Evolutionary conservation across 2,329 filamentous ascomycete genomes (phyloP).

Genomic region (Sporothrix schenckii): DNA sequence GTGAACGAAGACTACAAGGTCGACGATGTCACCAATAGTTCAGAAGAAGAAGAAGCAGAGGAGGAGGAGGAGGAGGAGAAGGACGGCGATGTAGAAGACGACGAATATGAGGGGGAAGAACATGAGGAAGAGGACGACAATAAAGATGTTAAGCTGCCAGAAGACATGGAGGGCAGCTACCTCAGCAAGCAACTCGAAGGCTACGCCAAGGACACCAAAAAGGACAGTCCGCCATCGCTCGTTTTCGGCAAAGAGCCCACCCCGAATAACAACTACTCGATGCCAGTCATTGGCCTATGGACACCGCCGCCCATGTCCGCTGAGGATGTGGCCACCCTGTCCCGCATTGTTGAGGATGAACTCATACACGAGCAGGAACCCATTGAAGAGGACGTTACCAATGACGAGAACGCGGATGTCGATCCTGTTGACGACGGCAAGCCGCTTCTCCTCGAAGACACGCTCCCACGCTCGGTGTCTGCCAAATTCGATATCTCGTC

Average conservation of each 20-base stretch:
- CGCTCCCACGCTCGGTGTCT: background rate
- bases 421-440: background rate
- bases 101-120: background rate
- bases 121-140: background rate
- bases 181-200: slow-evolving; percentile 14
- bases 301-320: background rate
- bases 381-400: background rate
- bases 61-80: slow-evolving; percentile 15
- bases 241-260: background rate
- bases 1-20: background rate
- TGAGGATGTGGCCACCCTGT: background rate
- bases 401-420: background rate
- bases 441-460: background rate
- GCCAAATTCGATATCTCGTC: slow-evolving; percentile 35
- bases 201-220: background rate
- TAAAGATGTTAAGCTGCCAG: background rate
- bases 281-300: background rate
- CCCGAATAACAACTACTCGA: background rate
- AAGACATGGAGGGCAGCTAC: slow-evolving; percentile 15
- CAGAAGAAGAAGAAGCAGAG: background rate
- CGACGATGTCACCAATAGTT: too few species aligned
- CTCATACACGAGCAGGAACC: background rate
- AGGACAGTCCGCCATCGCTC: background rate
- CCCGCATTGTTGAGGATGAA: background rate
- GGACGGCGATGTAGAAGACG: background rate